Evolutionary conservation across 305 asterid genomes (phyloP).

Genomic region (Stenogyne calaminthoides): DNA sequence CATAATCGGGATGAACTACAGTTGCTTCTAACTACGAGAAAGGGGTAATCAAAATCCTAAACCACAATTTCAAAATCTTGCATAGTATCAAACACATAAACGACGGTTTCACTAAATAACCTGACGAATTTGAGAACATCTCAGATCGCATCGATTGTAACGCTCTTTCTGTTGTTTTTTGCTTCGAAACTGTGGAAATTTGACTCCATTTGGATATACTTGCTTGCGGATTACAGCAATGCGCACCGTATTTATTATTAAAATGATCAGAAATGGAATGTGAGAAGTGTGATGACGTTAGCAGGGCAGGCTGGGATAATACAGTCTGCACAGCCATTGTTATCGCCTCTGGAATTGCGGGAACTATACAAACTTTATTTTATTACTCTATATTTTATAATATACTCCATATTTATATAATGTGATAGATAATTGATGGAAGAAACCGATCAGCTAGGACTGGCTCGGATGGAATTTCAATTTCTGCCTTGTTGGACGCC

Average conservation of each 20-base stretch:
- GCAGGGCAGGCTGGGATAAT: constrained; percentile 46
- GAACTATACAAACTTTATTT: constrained; percentile 14
- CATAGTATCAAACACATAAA: background rate
- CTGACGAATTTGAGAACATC: constrained; percentile 48
- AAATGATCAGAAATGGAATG: constrained; percentile 29
- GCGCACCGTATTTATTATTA: constrained; percentile 11
- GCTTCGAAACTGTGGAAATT: constrained; percentile 26
- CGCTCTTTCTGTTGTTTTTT: constrained; percentile 1
- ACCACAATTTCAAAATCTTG: background rate
- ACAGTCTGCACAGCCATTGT: constrained; percentile 62
- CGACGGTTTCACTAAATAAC: constrained; percentile 25
- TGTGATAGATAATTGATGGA: constrained; percentile 20
- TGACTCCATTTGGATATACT: constrained; percentile 29
- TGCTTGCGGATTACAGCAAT: constrained; percentile 20
- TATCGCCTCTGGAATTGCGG: constrained; percentile 32
- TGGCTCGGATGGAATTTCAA: constrained; percentile 31
- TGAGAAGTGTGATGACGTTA: constrained; percentile 38
- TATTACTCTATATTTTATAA: background rate
- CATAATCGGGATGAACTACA: background rate
- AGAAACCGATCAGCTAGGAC: constrained; percentile 21
- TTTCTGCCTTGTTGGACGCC: constrained; percentile 28
- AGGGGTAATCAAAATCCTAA: background rate
- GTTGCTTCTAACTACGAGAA: background rate
- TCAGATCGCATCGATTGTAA: constrained; percentile 30
- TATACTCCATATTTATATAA: background rate